These are phyloP conservation scores for Suillus fuscotomentosus DNA, from an alignment of 768 basidiomycete genomes.

Conservation along the genomic window DNA sequence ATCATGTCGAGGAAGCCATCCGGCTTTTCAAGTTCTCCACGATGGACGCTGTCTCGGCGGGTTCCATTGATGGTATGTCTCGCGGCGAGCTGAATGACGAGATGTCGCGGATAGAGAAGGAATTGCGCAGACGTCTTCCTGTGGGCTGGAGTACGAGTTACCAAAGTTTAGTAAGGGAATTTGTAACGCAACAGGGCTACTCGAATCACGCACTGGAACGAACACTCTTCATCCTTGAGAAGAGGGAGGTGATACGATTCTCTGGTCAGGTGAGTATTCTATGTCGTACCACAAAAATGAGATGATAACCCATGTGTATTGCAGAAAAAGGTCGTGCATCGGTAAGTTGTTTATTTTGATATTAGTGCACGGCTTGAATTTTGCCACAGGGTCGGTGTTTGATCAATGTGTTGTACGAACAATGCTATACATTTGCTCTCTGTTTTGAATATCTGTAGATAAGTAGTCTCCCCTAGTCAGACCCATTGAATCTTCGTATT, in stretches of 20 bases:
- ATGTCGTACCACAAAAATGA: not conserved
- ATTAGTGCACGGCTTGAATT: conserved; percentile 3
- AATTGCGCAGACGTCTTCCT: conserved; percentile 77
- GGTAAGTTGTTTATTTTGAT: conserved; percentile 24
- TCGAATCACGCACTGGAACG: conserved; percentile 89
- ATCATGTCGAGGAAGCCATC: conserved; percentile 98
- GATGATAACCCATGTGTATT: conserved; percentile 10
- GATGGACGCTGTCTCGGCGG: conserved; percentile 97
- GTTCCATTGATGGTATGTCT: conserved; percentile 89
- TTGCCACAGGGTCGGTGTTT: conserved; percentile 30
- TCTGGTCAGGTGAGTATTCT: conserved; percentile 53
- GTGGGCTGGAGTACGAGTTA: conserved; percentile 98
- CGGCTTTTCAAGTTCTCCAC: conserved; percentile 98
- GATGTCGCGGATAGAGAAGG: conserved; percentile 86
- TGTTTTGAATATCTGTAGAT: conserved; percentile 1
- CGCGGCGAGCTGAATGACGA: conserved; percentile 92
- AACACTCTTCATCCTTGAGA: conserved; percentile 89
- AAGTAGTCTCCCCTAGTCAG: not conserved
- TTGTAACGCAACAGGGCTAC: conserved; percentile 90
- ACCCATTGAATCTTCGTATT: no score
- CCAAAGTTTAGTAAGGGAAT: conserved; percentile 88
- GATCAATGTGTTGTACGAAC: not conserved
- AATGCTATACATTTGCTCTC: not conserved
- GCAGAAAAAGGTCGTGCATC: conserved; percentile 58
- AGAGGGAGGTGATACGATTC: conserved; percentile 92